These are phyloP conservation scores for Orbilia quercus DNA, from an alignment of 2,329 filamentous ascomycete species.

Conservation along the genomic window DNA sequence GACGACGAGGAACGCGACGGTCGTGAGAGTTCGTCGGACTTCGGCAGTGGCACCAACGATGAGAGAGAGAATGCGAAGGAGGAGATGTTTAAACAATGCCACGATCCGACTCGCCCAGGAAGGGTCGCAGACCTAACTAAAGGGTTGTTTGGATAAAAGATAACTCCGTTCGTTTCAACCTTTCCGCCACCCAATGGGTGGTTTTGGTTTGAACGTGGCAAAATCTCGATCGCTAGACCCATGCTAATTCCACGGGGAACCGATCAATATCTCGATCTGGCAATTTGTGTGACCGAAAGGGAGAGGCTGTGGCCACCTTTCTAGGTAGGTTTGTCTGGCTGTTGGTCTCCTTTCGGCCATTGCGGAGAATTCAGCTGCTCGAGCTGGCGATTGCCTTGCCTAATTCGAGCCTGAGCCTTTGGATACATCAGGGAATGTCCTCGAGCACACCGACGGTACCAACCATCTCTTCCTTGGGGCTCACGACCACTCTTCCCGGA, in stretches of 20 bases:
- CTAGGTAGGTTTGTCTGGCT: conserved; percentile 16
- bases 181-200: conserved; percentile 39
- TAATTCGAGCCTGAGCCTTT: no score
- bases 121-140: conserved; percentile 36
- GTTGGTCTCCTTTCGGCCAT: conserved; percentile 4
- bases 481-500: no score
- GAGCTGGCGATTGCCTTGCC: not conserved
- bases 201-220: conserved; percentile 47
- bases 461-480: no score
- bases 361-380: not conserved
- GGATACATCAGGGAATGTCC: no score
- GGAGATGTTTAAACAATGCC: conserved; percentile 52
- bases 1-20: conserved; percentile 24
- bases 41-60: conserved; percentile 12
- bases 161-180: conserved; percentile 52
- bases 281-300: conserved; percentile 32
- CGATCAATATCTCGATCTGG: conserved; percentile 33
- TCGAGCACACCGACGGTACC: no score
- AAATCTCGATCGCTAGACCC: conserved; percentile 45
- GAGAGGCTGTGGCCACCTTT: conserved; percentile 23
- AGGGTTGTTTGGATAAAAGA: conserved; percentile 44
- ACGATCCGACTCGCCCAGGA: conserved; percentile 19
- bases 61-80: conserved; percentile 29
- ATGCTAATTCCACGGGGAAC: conserved; percentile 12
- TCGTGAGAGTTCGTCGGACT: conserved; percentile 23